Evolutionary conservation across 176 grass and related monocot genomes (phyloP).

Genomic region (Carex pumila): DNA sequence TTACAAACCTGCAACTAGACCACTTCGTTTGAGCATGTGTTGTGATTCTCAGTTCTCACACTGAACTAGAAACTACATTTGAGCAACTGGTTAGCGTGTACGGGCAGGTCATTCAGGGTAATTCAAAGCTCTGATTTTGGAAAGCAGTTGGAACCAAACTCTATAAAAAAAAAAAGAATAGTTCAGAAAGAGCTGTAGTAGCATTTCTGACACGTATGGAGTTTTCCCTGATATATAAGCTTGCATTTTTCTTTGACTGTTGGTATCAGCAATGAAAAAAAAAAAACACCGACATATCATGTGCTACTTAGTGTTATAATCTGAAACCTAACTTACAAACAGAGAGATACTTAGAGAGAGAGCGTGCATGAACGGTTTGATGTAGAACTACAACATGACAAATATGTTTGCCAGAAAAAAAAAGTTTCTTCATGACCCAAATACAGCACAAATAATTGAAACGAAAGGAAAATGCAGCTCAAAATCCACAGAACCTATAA

Average conservation of each 20-base stretch:
- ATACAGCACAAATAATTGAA: neutral
- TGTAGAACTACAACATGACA: neutral
- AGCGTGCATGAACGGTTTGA: neutral
- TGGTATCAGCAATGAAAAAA: neutral
- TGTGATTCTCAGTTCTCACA: slow-evolving; percentile 11
- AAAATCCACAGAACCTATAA: neutral
- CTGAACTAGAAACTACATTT: neutral
- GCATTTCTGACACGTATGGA: neutral
- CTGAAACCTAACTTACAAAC: neutral
- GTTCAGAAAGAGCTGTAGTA: neutral
- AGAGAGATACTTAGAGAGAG: neutral
- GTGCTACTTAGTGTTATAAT: neutral
- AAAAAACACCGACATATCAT: neutral
- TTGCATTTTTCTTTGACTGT: neutral
- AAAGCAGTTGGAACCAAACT: neutral
- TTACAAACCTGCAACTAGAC: neutral
- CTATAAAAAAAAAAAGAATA: neutral
- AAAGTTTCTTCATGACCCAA: neutral
- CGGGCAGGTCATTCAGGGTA: too few relatives aligned
- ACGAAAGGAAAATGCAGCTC: neutral
- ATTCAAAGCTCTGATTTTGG: neutral
- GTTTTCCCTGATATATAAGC: neutral
- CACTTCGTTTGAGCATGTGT: neutral
- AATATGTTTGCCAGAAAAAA: neutral
- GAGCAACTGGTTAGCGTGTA: too few relatives aligned